Conservation (phyloP, 2,329 filamentous ascomycete genomes). For the Aspergillus sp. region DNA sequence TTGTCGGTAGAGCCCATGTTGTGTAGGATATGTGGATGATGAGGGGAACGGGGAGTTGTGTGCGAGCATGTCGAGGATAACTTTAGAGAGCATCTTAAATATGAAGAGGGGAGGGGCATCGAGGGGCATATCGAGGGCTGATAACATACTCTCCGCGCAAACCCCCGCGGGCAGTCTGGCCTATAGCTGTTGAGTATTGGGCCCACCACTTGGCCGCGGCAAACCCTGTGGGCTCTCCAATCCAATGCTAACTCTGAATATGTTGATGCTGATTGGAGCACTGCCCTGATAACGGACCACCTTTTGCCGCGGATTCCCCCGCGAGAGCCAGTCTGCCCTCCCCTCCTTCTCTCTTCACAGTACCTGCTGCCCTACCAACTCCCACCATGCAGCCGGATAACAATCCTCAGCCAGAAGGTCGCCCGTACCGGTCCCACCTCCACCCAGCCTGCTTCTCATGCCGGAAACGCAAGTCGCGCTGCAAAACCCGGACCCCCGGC, state of each 20-base stretch:
- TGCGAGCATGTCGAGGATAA: neutral
- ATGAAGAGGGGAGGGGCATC: neutral
- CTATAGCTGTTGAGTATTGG: neutral
- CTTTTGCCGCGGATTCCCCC: constrained; percentile 1
- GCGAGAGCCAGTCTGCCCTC: neutral
- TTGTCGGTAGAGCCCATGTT: constrained; percentile 2
- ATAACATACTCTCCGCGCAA: neutral
- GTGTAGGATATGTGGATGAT: neutral
- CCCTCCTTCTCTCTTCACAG: neutral
- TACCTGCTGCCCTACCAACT: neutral
- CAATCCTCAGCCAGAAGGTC: constrained; percentile 25
- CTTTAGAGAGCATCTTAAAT: neutral
- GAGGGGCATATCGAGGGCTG: neutral
- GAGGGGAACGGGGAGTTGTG: neutral
- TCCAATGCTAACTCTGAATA: neutral
- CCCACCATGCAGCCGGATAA: neutral
- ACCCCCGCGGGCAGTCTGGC: neutral
- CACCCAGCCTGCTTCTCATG: constrained; percentile 60
- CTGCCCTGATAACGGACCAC: neutral
- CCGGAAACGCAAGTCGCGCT: constrained; percentile 59
- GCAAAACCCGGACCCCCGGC: constrained; percentile 52
- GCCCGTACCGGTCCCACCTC: constrained; percentile 60
- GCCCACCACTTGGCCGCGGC: constrained; percentile 9
- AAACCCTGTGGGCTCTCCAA: neutral
- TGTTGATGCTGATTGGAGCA: neutral